phyloP scores from a whole-genome alignment of 768 basidiomycete genomes.

The Phanerochaete carnosa region DNA sequence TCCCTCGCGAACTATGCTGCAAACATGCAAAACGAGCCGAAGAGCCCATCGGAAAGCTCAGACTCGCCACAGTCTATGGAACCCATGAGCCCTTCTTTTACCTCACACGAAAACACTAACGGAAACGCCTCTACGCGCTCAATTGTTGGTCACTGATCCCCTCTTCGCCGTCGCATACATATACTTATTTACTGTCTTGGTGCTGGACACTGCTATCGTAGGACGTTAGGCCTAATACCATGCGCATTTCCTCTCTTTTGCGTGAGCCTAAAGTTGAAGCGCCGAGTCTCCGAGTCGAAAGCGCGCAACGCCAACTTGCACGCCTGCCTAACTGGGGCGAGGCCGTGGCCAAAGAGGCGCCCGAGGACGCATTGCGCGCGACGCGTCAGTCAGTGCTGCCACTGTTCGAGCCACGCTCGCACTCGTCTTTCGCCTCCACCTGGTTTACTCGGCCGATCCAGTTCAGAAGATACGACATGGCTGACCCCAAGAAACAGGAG shows the following conservation, averaged over 20 bases:
- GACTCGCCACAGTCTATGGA: constrained; percentile 8
- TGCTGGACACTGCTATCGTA: constrained; percentile 42
- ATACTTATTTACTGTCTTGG: constrained; percentile 39
- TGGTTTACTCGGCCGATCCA: constrained; percentile 15
- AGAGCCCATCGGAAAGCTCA: constrained; percentile 3
- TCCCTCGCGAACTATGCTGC: constrained; percentile 5
- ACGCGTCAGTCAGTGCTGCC: constrained; percentile 32
- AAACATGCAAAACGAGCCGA: constrained; percentile 7
- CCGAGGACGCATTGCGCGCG: constrained; percentile 23
- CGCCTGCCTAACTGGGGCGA: constrained; percentile 12
- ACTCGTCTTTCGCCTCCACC: constrained; percentile 3
- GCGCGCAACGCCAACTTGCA: constrained; percentile 1
- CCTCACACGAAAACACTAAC: constrained; percentile 13
- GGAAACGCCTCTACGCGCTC: constrained; percentile 13
- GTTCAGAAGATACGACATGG: constrained; percentile 53
- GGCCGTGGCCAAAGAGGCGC: constrained; percentile 15
- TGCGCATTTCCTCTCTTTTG: background rate
- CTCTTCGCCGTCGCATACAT: constrained; percentile 28
- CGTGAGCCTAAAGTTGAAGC: background rate
- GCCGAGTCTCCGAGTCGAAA: background rate
- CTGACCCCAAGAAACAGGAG: constrained; percentile 81
- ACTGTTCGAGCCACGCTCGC: constrained; percentile 14
- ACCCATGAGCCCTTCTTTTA: constrained; percentile 2
- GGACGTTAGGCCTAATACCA: constrained; percentile 23
- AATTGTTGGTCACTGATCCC: constrained; percentile 47